A percentile compares a stretch with the other conserved stretches of the same genome.
These are phyloP conservation scores for Pseudomonodictys pantanalensis DNA, from an alignment of 495 filamentous ascomycete species.

Conservation along the genomic window DNA sequence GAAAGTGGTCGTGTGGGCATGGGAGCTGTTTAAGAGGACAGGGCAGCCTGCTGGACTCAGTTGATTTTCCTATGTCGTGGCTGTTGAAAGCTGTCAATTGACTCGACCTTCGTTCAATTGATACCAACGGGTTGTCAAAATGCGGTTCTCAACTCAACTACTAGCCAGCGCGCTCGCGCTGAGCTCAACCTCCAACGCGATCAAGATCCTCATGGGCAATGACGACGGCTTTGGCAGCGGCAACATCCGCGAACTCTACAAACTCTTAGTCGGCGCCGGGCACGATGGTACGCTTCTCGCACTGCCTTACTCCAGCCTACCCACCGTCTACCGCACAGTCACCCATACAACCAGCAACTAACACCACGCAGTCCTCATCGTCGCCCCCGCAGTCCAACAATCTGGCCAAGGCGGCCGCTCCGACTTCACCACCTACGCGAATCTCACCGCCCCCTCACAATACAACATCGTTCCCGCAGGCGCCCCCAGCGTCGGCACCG, in stretches of 20 bases:
- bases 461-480: slow-evolving; percentile 43
- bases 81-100: too few relatives aligned
- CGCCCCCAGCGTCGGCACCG: slow-evolving; percentile 29
- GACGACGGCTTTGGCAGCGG: slow-evolving; percentile 48
- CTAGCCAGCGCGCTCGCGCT: slow-evolving; percentile 7
- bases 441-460: slow-evolving; percentile 33
- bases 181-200: background rate
- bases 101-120: too few relatives aligned
- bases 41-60: too few relatives aligned
- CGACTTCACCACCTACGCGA: slow-evolving; percentile 36
- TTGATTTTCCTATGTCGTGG: too few relatives aligned
- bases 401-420: slow-evolving; percentile 32
- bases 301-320: too few relatives aligned
- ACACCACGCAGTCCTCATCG: slow-evolving; percentile 34
- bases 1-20: slow-evolving; percentile 2
- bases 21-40: too few relatives aligned
- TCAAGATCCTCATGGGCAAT: slow-evolving; percentile 52
- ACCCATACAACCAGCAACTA: too few relatives aligned
- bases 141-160: background rate
- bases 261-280: slow-evolving; percentile 39
- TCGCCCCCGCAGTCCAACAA: slow-evolving; percentile 37
- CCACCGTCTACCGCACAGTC: too few relatives aligned
- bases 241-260: slow-evolving; percentile 47
- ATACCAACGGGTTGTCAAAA: background rate
- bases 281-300: slow-evolving; percentile 33